Evolutionary conservation across 306 rosid genomes (phyloP).

Genomic region (Morella rubra): DNA sequence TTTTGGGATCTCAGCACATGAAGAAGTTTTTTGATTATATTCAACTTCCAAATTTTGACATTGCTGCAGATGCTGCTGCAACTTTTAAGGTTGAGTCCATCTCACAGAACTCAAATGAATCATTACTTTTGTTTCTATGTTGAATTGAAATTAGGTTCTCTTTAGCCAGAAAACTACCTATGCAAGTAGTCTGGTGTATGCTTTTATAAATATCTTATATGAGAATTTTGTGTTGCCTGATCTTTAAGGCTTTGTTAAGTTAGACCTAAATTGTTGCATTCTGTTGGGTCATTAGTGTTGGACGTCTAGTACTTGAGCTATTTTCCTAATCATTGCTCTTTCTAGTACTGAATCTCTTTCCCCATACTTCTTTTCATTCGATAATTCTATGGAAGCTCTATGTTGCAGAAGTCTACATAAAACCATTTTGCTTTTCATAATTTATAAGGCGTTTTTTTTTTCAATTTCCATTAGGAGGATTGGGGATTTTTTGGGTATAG

Average conservation of each 20-base stretch:
- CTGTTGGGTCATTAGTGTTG: conserved; percentile 3
- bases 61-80: conserved; percentile 99
- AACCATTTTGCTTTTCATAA: not conserved
- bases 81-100: conserved; percentile 75
- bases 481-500: not conserved
- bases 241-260: not conserved
- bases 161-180: not conserved
- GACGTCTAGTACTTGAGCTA: not conserved
- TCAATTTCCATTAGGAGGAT: not conserved
- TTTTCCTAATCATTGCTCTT: not conserved
- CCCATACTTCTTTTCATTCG: not conserved
- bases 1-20: conserved; percentile 83
- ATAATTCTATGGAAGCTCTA: not conserved
- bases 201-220: not conserved
- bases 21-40: conserved; percentile 90
- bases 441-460: not conserved
- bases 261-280: conserved; percentile 5
- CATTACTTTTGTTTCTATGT: not conserved
- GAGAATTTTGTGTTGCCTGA: not conserved
- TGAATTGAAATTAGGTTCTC: not conserved
- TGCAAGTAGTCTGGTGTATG: conserved; percentile 3
- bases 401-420: not conserved
- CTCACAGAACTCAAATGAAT: conserved; percentile 7
- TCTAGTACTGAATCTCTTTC: not conserved
- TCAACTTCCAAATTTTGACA: conserved; percentile 94